Evolutionary conservation across 768 basidiomycete genomes (phyloP), one percentile per base, ranked within the genome.

Genomic region (Podaxis carcinomalis): DNA sequence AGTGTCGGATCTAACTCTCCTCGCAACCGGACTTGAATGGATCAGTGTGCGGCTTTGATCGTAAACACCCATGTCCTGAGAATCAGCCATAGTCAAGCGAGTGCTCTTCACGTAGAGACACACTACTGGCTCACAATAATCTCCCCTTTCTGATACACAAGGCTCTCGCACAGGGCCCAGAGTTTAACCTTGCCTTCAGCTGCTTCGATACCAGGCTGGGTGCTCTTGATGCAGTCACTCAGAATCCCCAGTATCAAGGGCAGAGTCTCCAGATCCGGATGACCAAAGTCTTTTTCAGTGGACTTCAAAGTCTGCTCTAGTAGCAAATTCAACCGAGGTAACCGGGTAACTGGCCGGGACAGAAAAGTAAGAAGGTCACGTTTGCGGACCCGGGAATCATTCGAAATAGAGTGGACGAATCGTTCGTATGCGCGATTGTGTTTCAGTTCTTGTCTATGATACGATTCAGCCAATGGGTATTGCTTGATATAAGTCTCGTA

Each of bases 161-260:
- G 69, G 66, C 82, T 87, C 74, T 95, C 92, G 64, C 85, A 86
- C 2, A 95, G 75, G 56, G 78, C 85, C 88, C 89, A 92, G 62
- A 93, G 87, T 68, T 93, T 93, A 65, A 95, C 93, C 70, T 93
- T 93, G 63, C 85, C 82, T 69, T 95, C 93, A 1, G 94, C 92
- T n/a, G 88, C 90, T 62, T 86, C 90, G 62, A 96, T 95, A 3
- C 94, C 94, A 1, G 93, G 93, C 67, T 95, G 88, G 0, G 92
- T 92, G 64, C 88, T 88, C 77, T 90, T 93, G 62, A 96, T 80
- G 63, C 86, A 87, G 50, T 87, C 83, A 32, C 79, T 83, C 57
- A 95, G 67, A 2, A 94, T 82, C 9, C 79, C 79, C 25, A 91
- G 68, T 16, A 91, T 83, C 4, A 92, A 78, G 1, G 92, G 92